These are phyloP conservation scores for Hemisphaericaspora subhashii DNA, from an alignment of 1,139 yeast genomes.

Conservation along the genomic window DNA sequence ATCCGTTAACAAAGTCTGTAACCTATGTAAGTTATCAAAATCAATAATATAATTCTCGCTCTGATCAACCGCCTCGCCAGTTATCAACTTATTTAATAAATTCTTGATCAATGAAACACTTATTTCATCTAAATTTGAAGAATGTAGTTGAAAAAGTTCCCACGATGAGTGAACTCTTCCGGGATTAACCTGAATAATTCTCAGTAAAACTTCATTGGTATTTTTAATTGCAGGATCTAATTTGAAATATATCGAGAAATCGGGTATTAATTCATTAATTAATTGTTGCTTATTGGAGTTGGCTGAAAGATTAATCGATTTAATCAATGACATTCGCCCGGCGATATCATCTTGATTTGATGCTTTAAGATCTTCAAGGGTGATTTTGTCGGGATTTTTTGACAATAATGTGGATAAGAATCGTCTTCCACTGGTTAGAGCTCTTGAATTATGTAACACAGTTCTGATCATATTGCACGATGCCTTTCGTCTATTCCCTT, in stretches of 20 bases:
- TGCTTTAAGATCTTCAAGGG: slow-evolving; percentile 7
- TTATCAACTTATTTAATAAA: slow-evolving; percentile 22
- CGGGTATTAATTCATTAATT: slow-evolving; percentile 20
- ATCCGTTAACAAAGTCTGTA: slow-evolving; percentile 4
- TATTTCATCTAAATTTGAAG: slow-evolving; percentile 9
- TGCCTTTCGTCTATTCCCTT: neutral
- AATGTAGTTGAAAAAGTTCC: slow-evolving; percentile 34
- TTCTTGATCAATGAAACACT: slow-evolving; percentile 15
- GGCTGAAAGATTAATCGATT: slow-evolving; percentile 10
- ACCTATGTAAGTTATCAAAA: slow-evolving; percentile 9
- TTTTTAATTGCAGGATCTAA: slow-evolving; percentile 10
- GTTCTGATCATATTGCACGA: neutral
- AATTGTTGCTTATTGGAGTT: slow-evolving; percentile 12
- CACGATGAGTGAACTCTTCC: slow-evolving; percentile 39
- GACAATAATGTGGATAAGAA: slow-evolving; percentile 16
- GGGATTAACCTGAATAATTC: slow-evolving; percentile 36
- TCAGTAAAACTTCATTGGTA: slow-evolving; percentile 19
- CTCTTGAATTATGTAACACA: neutral
- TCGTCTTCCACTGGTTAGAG: slow-evolving; percentile 2
- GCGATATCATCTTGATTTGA: slow-evolving; percentile 12
- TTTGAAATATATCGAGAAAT: slow-evolving; percentile 33
- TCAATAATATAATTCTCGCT: slow-evolving; percentile 9
- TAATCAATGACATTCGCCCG: slow-evolving; percentile 12
- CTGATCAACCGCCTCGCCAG: slow-evolving; percentile 22
- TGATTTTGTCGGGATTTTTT: slow-evolving; percentile 15